Evolutionary conservation across 108 stramenopile species (phyloP).

Genomic region (Conticribra weissflogii): DNA sequence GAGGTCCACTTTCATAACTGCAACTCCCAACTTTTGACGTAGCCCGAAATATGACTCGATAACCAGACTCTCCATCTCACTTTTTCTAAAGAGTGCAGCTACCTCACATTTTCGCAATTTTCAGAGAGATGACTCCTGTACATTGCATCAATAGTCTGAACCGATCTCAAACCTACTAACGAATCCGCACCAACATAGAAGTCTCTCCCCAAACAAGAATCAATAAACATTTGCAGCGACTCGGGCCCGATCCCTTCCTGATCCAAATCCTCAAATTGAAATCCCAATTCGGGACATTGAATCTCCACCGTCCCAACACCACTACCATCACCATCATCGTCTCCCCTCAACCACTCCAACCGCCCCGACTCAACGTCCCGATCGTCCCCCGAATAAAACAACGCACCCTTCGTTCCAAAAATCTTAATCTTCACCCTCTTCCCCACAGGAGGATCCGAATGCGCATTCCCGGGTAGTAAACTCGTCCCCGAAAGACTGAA

Average conservation of each 20-base stretch:
- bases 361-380: slow-evolving; percentile 56
- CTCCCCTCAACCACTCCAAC: slow-evolving; percentile 51
- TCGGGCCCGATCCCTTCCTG: slow-evolving; percentile 64
- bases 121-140: slow-evolving; percentile 59
- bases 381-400: slow-evolving; percentile 55
- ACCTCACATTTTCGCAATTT: slow-evolving; percentile 27
- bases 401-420: slow-evolving; percentile 58
- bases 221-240: slow-evolving; percentile 60
- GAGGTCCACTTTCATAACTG: too few species aligned
- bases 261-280: slow-evolving; percentile 70
- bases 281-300: slow-evolving; percentile 47
- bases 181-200: slow-evolving; percentile 56
- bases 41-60: not conserved
- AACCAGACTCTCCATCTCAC: not conserved
- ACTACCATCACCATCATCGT: slow-evolving; percentile 36
- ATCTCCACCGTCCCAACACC: slow-evolving; percentile 40
- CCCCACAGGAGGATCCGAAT: slow-evolving; percentile 64
- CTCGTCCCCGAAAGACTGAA: slow-evolving; percentile 65
- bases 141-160: slow-evolving; percentile 73
- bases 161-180: slow-evolving; percentile 54
- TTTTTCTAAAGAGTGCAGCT: not conserved
- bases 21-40: too few species aligned
- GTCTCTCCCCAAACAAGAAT: slow-evolving; percentile 54
- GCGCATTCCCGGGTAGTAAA: slow-evolving; percentile 68
- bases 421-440: slow-evolving; percentile 63